These are phyloP conservation scores for Rhizopus delemar DNA, from an alignment of 371 early-diverging fungal species.

Conservation along the genomic window DNA sequence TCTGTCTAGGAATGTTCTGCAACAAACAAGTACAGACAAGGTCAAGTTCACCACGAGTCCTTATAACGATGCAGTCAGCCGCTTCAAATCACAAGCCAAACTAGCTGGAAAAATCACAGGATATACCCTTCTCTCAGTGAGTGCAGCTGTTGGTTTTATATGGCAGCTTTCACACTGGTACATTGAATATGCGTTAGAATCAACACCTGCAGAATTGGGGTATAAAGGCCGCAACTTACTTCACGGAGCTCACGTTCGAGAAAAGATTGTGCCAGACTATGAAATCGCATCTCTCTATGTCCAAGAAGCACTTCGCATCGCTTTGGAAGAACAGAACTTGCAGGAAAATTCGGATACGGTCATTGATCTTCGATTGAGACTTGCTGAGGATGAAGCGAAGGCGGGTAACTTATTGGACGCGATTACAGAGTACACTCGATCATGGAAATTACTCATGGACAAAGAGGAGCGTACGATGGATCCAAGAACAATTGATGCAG, in stretches of 20 bases:
- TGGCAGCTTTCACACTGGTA: conserved; percentile 55
- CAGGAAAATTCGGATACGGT: conserved; percentile 29
- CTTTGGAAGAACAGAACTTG: conserved; percentile 41
- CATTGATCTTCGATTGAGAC: conserved; percentile 36
- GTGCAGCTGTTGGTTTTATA: conserved; percentile 29
- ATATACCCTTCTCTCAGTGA: conserved; percentile 32
- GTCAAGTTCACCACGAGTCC: conserved; percentile 39
- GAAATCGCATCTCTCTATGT: conserved; percentile 45
- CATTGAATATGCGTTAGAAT: conserved; percentile 43
- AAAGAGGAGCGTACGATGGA: not conserved
- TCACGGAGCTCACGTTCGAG: conserved; percentile 54
- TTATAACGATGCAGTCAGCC: conserved; percentile 27
- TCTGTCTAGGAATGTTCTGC: not conserved
- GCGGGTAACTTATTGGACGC: conserved; percentile 50
- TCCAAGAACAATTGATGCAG: conserved; percentile 18
- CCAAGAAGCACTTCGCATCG: conserved; percentile 40
- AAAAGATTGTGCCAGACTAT: conserved; percentile 41
- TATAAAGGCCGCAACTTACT: conserved; percentile 48
- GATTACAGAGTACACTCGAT: conserved; percentile 42
- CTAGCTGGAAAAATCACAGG: conserved; percentile 36
- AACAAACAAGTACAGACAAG: not conserved
- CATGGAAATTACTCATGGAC: conserved; percentile 39
- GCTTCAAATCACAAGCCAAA: conserved; percentile 33
- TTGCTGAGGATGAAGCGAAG: conserved; percentile 40
- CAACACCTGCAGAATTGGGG: conserved; percentile 45